Evolutionary conservation across 371 early-diverging fungal species (phyloP), one percentile per base, ranked within the genome.

Genomic region (Lichtheimia ornata): DNA sequence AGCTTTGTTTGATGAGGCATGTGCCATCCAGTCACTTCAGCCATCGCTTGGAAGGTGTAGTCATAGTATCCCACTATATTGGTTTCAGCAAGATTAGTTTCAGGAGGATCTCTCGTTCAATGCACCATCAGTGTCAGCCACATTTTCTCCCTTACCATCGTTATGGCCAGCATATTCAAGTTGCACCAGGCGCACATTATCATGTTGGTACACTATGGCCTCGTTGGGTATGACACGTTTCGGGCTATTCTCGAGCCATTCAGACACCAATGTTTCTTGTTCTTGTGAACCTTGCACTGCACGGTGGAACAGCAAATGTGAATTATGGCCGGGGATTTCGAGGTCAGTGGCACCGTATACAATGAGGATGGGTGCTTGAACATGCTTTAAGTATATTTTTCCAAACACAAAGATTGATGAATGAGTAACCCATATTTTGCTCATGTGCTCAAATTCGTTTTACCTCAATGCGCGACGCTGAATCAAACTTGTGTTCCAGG

Each of bases 51-150:
- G 47, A 60, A 74, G 15, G 63, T 61, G 28, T 65, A 72, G 50
- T 77, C 78, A 58, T 68, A 77, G 58, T 77, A 77, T 11, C 71
- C 72, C 24, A 77, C 78, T 77, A 53, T n/a, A 28, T 25, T 35
- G 35, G 35, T 35, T 35, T 35, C 35, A 35, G 35, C 35, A 35
- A 35, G 35, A 35, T 35, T 35, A 35, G 35, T 35, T 35, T 35
- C 35, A 35, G 35, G 28, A n/a, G n/a, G 22, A 35, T 35, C 6
- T 35, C 6, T 6, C 9, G 35, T 35, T 35, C 35, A 35, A 35
- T 35, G 35, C 35, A 35, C 9, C 35, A 35, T 35, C 35, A 35
- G 35, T 35, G 35, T 35, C 35, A 35, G 35, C 35, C 35, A 35
- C 35, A 47, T 47, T n/a, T n/a, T 22, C 25, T 12, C 12, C 47